These are phyloP conservation scores for Sporothrix brunneoviolacea DNA, from an alignment of 2,329 filamentous ascomycete genomes.

Conservation along the genomic window DNA sequence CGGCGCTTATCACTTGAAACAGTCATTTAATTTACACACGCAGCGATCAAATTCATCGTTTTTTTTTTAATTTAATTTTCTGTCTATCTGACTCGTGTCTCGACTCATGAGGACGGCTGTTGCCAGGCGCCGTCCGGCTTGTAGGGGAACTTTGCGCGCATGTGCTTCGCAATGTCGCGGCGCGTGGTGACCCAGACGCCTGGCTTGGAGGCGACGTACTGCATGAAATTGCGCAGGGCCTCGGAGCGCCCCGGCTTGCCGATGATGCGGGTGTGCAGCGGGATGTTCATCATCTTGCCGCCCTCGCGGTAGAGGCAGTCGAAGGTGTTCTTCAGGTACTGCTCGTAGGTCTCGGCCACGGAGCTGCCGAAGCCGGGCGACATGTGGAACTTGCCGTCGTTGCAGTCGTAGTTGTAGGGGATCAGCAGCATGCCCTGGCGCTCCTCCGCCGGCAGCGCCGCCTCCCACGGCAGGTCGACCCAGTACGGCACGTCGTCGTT, in stretches of 20 bases:
- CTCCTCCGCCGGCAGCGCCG: slow-evolving; percentile 11
- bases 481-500: slow-evolving; percentile 20
- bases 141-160: slow-evolving; percentile 38
- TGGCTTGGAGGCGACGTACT: slow-evolving; percentile 46
- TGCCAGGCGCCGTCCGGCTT: slow-evolving; percentile 30
- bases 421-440: slow-evolving; percentile 18
- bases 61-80: no score
- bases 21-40: no score
- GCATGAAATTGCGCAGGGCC: slow-evolving; percentile 45
- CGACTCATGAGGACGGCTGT: neutral
- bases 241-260: slow-evolving; percentile 46
- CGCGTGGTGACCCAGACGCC: slow-evolving; percentile 49
- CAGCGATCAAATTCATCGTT: no score
- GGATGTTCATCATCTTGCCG: slow-evolving; percentile 52
- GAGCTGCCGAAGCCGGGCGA: slow-evolving; percentile 38
- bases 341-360: slow-evolving; percentile 35
- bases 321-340: slow-evolving; percentile 46
- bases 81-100: no score
- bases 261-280: slow-evolving; percentile 45
- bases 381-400: slow-evolving; percentile 24
- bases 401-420: slow-evolving; percentile 21
- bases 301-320: slow-evolving; percentile 49
- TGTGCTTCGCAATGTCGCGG: slow-evolving; percentile 46
- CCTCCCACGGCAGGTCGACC: slow-evolving; percentile 18
- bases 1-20: no score